Evolutionary conservation across 805 yeast species (phyloP), one percentile per base, ranked within the genome.

Genomic region (Starmerella apicola): DNA sequence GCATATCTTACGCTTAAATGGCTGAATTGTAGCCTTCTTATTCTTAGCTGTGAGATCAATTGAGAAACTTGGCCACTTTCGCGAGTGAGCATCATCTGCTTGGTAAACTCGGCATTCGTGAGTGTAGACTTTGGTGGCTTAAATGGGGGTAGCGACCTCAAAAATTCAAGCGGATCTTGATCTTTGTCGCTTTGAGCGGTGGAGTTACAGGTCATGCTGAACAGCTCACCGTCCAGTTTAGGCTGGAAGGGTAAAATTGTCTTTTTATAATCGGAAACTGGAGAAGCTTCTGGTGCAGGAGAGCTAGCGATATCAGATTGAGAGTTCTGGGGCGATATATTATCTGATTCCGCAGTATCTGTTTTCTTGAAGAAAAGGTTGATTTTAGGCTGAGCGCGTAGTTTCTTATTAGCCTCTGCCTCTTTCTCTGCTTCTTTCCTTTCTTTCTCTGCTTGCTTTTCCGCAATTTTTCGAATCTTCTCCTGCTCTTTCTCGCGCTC

Each of bases 231-330:
- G 34, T 46, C 51, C 2, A 52, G 25, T 37, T 57, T 57, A 35
- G 57, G 45, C 29, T 53, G 56, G 36, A 57, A 62, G 1, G 63
- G 63, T 23, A 58, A 47, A 32, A 62, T 58, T 6, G 38, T 34
- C 7, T 35, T 20, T 24, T 52, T 49, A 45, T 49, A 62, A 34
- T 51, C 34, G 21, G 39, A 22, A 21, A 23, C 36, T 3, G 24
- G 33, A 13, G 36, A 29, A 24, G 20, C 35, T 16, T 13, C 41
- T 5, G 35, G 17, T 13, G 35, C 32, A 7, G 43, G 24, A 5
- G 40, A 28, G n/a, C n/a, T n/a, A n/a, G n/a, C n/a, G 37, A 29
- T 7, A n/a, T 27, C 15, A 8, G 31, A n/a, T 24, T 24, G 27
- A 24, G 27, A 9, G 31, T n/a, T n/a, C n/a, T n/a, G n/a, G n/a